Evolutionary conservation across 176 grass and related monocot genomes (phyloP).

Genomic region (Carex littledalei): DNA sequence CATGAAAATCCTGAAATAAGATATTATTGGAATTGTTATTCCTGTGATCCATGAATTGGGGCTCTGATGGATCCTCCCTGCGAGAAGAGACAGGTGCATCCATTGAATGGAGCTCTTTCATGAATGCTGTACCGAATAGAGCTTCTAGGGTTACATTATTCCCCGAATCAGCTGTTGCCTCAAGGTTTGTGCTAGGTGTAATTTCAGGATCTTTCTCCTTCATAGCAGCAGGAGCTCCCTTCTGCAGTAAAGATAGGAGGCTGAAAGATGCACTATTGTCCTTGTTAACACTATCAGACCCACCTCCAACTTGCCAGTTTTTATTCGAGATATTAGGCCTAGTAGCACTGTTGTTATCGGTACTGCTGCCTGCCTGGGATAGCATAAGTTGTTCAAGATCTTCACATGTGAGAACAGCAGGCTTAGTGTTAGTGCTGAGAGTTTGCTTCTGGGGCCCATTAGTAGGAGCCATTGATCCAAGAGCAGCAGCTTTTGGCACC

Average conservation of each 20-base stretch:
- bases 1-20: constrained; percentile 38
- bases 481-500: background rate
- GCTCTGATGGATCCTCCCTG: constrained; percentile 35
- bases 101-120: constrained; percentile 92
- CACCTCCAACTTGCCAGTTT: constrained; percentile 10
- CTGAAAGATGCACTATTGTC: constrained; percentile 78
- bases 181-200: constrained; percentile 23
- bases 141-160: constrained; percentile 66
- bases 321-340: background rate
- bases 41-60: constrained; percentile 17
- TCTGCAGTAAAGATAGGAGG: constrained; percentile 80
- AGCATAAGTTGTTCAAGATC: constrained; percentile 93
- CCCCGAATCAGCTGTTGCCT: constrained; percentile 37
- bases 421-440: constrained; percentile 15
- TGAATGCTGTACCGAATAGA: constrained; percentile 79
- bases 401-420: constrained; percentile 80
- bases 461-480: background rate
- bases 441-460: constrained; percentile 8
- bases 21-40: constrained; percentile 18
- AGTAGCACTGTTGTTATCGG: background rate
- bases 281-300: constrained; percentile 24
- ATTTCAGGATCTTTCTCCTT: constrained; percentile 38
- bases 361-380: constrained; percentile 31
- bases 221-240: constrained; percentile 41
- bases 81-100: constrained; percentile 78